phyloP scores from a whole-genome alignment of 192 early-diverging fungal genomes.

The Thoreauomyces humboldtii region DNA sequence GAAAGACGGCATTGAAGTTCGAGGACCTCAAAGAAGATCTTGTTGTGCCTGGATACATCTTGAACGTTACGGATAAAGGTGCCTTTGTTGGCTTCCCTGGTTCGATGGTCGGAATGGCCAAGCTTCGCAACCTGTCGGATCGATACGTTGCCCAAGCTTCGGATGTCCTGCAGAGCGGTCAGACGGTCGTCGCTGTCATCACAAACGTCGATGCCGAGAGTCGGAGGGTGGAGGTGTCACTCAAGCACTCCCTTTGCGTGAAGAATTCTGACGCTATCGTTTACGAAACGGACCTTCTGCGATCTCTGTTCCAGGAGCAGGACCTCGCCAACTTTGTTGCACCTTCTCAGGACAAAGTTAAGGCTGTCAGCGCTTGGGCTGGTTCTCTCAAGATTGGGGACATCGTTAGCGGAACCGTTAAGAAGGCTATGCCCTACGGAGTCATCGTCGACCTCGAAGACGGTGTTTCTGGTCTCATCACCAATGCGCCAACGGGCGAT shows the following conservation, averaged over 20 bases:
- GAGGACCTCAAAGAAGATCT: constrained; percentile 60
- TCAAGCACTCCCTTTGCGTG: constrained; percentile 61
- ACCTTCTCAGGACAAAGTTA: neutral
- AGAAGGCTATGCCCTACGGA: constrained; percentile 57
- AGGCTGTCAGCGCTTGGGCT: constrained; percentile 2
- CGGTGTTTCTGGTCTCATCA: constrained; percentile 57
- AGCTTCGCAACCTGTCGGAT: constrained; percentile 59
- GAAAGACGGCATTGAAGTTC: constrained; percentile 17
- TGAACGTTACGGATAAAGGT: constrained; percentile 62
- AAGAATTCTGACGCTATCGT: neutral
- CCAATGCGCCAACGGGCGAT: constrained; percentile 45
- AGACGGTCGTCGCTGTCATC: constrained; percentile 71
- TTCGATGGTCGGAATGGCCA: constrained; percentile 56
- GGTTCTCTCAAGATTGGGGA: constrained; percentile 38
- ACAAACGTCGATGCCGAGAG: constrained; percentile 48
- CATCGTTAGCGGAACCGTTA: constrained; percentile 46
- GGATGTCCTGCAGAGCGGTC: constrained; percentile 55
- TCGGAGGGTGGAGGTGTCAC: constrained; percentile 53
- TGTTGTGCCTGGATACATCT: constrained; percentile 71
- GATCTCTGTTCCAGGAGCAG: constrained; percentile 35
- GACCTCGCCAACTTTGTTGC: constrained; percentile 4
- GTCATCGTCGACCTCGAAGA: constrained; percentile 47
- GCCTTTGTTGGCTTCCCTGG: constrained; percentile 70
- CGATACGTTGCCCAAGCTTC: constrained; percentile 55
- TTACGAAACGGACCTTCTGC: constrained; percentile 26